These are phyloP conservation scores for Ceratobasidium sp. DNA, from an alignment of 1,284 basidiomycete genomes.

Conservation along the genomic window DNA sequence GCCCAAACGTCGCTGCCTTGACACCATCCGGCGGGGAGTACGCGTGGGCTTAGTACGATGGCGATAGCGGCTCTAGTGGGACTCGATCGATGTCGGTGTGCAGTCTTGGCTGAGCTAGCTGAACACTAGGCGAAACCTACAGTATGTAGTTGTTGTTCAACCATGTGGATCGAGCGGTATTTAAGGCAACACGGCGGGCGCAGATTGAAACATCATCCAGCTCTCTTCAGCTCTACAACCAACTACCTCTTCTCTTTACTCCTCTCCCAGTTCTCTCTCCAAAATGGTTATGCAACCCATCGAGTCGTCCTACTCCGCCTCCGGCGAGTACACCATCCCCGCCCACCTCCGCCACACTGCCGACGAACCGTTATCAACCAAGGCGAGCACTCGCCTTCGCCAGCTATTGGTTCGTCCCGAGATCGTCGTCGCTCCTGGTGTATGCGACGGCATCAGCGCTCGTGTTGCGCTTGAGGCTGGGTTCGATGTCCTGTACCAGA, in stretches of 20 bases:
- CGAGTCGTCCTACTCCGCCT: not conserved
- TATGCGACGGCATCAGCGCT: constrained; percentile 78
- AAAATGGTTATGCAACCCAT: constrained; percentile 27
- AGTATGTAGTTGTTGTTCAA: not conserved
- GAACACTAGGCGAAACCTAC: not conserved
- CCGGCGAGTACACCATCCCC: constrained; percentile 16
- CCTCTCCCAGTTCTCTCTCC: not conserved
- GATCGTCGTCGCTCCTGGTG: constrained; percentile 80
- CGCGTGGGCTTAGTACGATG: not conserved
- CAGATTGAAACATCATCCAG: constrained; percentile 14
- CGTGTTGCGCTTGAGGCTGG: constrained; percentile 82
- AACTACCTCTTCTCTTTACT: not conserved
- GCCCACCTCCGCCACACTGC: constrained; percentile 24
- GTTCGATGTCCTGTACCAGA: constrained; percentile 81
- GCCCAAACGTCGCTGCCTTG: not conserved
- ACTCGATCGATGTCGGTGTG: too few relatives aligned
- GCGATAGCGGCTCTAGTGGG: not conserved
- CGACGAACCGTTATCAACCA: constrained; percentile 66
- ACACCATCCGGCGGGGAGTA: not conserved
- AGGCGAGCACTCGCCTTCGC: constrained; percentile 78
- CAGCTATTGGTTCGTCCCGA: constrained; percentile 82
- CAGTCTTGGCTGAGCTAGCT: constrained; percentile 1
- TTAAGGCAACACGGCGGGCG: not conserved
- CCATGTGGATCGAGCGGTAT: not conserved
- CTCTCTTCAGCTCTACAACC: not conserved